Evolutionary conservation across 306 rosid genomes (phyloP).

Genomic region (Gastrolobium villosum): DNA sequence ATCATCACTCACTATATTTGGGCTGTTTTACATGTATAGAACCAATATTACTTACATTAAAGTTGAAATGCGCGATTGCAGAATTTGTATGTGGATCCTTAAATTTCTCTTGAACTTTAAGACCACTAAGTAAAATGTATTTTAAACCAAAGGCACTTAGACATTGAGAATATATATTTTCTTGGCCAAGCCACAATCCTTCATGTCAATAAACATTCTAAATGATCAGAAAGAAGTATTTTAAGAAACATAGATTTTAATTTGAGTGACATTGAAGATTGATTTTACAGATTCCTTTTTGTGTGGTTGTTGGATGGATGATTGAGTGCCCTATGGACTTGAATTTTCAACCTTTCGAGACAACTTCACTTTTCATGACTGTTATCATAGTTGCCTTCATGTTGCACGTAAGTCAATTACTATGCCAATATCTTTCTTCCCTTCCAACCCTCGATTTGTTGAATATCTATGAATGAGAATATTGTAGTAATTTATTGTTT

Average conservation of each 20-base stretch:
- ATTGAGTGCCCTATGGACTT: slow-evolving; percentile 73
- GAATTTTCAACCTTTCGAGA: slow-evolving; percentile 77
- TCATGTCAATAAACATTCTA: no score
- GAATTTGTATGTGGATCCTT: no score
- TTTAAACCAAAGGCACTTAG: no score
- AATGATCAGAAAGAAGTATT: neutral
- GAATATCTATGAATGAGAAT: neutral
- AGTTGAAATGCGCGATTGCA: no score
- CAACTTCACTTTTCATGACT: slow-evolving; percentile 69
- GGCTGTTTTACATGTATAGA: no score
- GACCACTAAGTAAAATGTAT: no score
- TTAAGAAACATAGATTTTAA: neutral
- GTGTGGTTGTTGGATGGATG: slow-evolving; percentile 76
- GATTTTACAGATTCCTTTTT: slow-evolving; percentile 71
- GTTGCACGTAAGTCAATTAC: slow-evolving; percentile 61
- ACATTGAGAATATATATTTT: no score
- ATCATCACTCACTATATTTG: no score
- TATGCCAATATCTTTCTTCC: neutral
- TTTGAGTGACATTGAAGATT: neutral
- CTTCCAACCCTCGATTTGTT: neutral
- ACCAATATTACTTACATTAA: no score
- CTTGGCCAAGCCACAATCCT: no score
- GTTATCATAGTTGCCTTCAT: slow-evolving; percentile 74
- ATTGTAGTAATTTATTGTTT: neutral
- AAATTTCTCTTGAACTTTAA: no score